These are phyloP conservation scores for Orychophragmus violaceus DNA, from an alignment of 345 rosid species.

Conservation along the genomic window DNA sequence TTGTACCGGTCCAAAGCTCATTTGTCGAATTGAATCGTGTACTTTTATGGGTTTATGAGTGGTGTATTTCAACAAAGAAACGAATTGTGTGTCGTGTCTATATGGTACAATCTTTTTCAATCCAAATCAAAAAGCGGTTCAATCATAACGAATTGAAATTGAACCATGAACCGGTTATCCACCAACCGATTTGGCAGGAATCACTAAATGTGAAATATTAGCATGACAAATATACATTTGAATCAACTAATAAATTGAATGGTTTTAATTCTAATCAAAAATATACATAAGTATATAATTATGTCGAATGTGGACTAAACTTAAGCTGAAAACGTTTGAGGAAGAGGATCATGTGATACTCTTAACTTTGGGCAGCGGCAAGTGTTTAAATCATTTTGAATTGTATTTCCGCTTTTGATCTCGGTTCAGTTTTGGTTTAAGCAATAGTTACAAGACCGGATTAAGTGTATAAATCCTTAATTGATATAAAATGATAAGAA, in stretches of 20 bases:
- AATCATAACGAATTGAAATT: background rate
- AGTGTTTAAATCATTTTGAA: no score
- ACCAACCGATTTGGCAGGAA: background rate
- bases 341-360: no score
- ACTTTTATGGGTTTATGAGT: background rate
- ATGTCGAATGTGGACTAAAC: no score
- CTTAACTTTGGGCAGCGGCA: no score
- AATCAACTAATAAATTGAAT: background rate
- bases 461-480: no score
- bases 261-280: background rate
- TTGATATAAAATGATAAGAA: no score
- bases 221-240: background rate
- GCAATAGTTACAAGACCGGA: no score
- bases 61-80: background rate
- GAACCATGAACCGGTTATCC: background rate
- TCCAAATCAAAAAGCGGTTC: background rate
- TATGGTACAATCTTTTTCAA: background rate
- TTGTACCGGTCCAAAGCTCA: conserved; percentile 14
- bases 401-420: no score
- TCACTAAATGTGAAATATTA: background rate
- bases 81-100: background rate
- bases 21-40: background rate
- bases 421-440: no score
- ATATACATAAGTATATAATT: no score
- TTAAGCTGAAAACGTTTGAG: no score